phyloP scores from a whole-genome alignment of 805 yeast genomes.

The Diddensiella transvaalensis region DNA sequence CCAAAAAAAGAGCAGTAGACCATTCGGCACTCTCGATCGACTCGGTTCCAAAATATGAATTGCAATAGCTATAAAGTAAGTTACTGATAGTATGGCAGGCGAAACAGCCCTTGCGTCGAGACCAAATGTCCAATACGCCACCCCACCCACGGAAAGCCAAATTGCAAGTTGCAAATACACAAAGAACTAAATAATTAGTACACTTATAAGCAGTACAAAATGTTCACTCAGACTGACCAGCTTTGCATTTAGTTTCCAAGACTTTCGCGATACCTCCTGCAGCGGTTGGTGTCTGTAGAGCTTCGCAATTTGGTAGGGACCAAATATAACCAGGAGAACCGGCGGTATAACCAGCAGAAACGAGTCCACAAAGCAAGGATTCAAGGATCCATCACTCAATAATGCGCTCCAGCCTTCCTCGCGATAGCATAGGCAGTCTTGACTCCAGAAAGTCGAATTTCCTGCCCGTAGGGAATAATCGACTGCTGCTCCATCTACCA shows the following conservation, averaged over 20 bases:
- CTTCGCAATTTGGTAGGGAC: neutral
- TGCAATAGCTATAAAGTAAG: slow-evolving; percentile 8
- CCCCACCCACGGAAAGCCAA: slow-evolving; percentile 5
- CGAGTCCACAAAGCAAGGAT: slow-evolving; percentile 22
- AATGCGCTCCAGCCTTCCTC: slow-evolving; percentile 16
- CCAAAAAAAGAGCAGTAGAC: slow-evolving; percentile 17
- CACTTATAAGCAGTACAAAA: slow-evolving; percentile 1
- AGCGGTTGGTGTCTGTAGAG: neutral
- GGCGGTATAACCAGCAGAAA: slow-evolving; percentile 15
- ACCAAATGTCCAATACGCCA: slow-evolving; percentile 5
- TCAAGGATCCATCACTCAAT: slow-evolving; percentile 19
- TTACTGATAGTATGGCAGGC: slow-evolving; percentile 6
- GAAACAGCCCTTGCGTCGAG: slow-evolving; percentile 10
- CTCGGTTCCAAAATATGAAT: slow-evolving; percentile 19
- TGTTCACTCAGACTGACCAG: neutral
- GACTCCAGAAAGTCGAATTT: no score
- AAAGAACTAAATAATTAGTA: slow-evolving; percentile 2
- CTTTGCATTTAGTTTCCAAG: neutral
- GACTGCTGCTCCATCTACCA: no score
- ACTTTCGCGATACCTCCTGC: neutral
- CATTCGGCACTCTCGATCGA: slow-evolving; percentile 17
- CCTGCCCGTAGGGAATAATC: no score
- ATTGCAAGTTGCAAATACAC: slow-evolving; percentile 6
- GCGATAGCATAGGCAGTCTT: slow-evolving; percentile 9
- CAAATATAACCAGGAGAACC: slow-evolving; percentile 11